Percentiles rank a stretch among this genome's conserved stretches.
phyloP scores from a whole-genome alignment of 1,284 basidiomycete species.

The Neolentinus lepideus region DNA sequence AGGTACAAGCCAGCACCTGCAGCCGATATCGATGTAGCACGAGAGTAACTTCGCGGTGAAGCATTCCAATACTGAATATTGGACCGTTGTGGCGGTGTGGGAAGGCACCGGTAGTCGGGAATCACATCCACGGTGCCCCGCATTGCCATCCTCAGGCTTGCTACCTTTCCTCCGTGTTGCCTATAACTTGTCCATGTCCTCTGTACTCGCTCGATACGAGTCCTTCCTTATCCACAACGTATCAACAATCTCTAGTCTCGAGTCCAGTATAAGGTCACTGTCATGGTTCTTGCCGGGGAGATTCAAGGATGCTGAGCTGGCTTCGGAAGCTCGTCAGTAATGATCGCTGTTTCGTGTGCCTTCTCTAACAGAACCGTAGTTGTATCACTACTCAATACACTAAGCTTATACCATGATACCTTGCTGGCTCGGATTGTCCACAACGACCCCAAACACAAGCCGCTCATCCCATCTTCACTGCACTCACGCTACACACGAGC shows the following conservation, averaged over 20 bases:
- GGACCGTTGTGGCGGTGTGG: too few species aligned
- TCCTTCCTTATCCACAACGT: constrained; percentile 78
- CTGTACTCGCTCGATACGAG: constrained; percentile 62
- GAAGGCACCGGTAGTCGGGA: not conserved
- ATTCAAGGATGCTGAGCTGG: constrained; percentile 95
- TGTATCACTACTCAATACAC: constrained; percentile 64
- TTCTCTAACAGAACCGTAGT: constrained; percentile 33
- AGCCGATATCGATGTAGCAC: too few species aligned
- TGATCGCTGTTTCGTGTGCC: constrained; percentile 6
- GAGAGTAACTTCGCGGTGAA: too few species aligned
- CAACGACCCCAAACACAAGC: constrained; percentile 57
- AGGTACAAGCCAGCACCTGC: too few species aligned
- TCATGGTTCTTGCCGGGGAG: constrained; percentile 94
- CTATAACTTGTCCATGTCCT: constrained; percentile 41
- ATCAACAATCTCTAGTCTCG: constrained; percentile 79
- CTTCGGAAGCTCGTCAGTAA: constrained; percentile 82
- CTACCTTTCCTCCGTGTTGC: constrained; percentile 12
- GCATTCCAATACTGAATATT: too few species aligned
- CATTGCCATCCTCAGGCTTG: constrained; percentile 1
- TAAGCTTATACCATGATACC: constrained; percentile 86
- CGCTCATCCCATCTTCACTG: constrained; percentile 56
- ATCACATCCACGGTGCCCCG: constrained; percentile 2
- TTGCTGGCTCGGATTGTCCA: constrained; percentile 63
- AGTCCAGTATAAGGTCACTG: constrained; percentile 82
- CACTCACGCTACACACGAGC: constrained; percentile 80